Base-by-base conservation (phyloP, 352 stramenopile species). In the Phytophthora macrochlamydospora region DNA sequence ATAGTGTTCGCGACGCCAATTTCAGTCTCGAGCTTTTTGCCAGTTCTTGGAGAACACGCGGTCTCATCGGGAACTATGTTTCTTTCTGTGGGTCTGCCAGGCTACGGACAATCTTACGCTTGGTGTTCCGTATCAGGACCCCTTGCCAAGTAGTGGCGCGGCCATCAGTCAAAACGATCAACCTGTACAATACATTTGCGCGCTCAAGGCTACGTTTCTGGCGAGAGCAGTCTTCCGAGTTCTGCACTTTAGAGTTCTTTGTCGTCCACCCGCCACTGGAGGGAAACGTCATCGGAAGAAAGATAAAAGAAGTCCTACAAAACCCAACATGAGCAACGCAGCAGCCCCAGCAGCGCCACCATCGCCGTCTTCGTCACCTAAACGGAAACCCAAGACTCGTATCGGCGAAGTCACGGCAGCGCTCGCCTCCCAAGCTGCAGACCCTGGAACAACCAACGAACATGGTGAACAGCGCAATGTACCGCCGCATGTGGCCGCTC, bases 11-110 rank as follows among this genome's bases (percentile, higher is more conserved):
- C 0, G 18, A 29, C n/a, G 49, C 59, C 7, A 70, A 56, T 3
- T 82, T 71, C 28, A 75, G 78, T 7, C 59, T 87, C 9, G 76
- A 73, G 6, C 61, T 89, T 90, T 90, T 64, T 87, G 80, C n/a
- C 76, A 81, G 6, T 89, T 90, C 35, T 33, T 90, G 5, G 79
- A 90, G 24, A 70, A 67, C 6, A 59, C 31, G 0, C 69, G 77
- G 13, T 70, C 62, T 1, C 58, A 56, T 2, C 75, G 87, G 31
- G 71, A 87, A 46, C 64, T 91, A 1, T 72, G 75, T 31, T 91
- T 90, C 54, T 77, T 73, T 12, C 62, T 91, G 2, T 87, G 78
- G 80, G 44, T 82, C 6, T 76, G 83, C 0, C 80, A 91, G 55
- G 77, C 67, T 9, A 76, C 86, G 30, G 67, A 86, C 7, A 61